These are phyloP conservation scores for Vigna nakashimae DNA, from an alignment of 306 rosid species.

Conservation along the genomic window DNA sequence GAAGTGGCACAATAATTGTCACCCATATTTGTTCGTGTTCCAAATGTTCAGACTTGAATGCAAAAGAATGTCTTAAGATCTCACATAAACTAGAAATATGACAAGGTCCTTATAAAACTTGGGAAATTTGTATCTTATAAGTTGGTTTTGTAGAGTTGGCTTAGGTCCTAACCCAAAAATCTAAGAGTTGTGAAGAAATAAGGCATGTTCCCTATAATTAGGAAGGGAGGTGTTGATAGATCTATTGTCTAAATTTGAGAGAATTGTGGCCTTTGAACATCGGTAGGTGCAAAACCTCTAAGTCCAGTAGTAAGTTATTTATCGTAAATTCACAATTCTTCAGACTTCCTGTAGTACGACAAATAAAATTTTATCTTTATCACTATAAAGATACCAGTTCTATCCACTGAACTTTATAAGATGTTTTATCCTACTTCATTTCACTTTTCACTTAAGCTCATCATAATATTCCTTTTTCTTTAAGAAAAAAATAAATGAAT, in stretches of 20 bases:
- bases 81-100: neutral
- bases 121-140: neutral
- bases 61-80: neutral
- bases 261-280: neutral
- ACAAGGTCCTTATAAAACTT: neutral
- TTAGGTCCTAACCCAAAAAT: neutral
- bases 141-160: neutral
- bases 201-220: neutral
- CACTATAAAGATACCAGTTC: neutral
- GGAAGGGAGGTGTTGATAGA: neutral
- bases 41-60: neutral
- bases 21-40: neutral
- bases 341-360: neutral
- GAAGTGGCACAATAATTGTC: neutral
- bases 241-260: neutral
- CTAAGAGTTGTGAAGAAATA: neutral
- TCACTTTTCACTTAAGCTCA: neutral
- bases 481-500: conserved; percentile 14
- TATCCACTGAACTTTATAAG: neutral
- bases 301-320: neutral
- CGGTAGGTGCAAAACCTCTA: neutral
- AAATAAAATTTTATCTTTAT: neutral
- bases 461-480: neutral
- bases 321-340: neutral
- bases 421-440: conserved; percentile 1